Evolutionary conservation across 352 stramenopile species (phyloP).

Genomic region (Plasmopara muralis): DNA sequence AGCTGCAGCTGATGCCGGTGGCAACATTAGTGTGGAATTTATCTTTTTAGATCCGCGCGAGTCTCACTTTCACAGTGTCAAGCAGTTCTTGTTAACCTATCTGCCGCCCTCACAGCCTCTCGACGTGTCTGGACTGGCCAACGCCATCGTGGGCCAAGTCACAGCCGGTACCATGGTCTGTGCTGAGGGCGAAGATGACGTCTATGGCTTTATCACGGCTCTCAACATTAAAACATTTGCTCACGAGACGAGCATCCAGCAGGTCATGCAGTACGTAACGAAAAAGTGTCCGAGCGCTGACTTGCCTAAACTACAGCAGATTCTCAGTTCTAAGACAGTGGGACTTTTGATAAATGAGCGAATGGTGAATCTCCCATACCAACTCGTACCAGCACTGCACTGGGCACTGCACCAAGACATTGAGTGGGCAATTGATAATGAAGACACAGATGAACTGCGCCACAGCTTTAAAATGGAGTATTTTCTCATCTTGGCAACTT

Average conservation of each 20-base stretch:
- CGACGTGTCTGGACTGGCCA: constrained; percentile 73
- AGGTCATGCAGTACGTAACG: constrained; percentile 69
- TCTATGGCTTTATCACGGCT: constrained; percentile 83
- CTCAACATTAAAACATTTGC: constrained; percentile 55
- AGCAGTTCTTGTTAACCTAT: constrained; percentile 75
- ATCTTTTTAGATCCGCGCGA: constrained; percentile 78
- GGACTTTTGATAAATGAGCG: constrained; percentile 75
- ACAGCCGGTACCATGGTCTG: constrained; percentile 75
- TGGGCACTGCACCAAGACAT: constrained; percentile 80
- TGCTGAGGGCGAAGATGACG: constrained; percentile 67
- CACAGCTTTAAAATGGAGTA: constrained; percentile 76
- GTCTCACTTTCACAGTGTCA: constrained; percentile 80
- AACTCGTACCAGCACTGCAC: constrained; percentile 74
- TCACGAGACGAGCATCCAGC: constrained; percentile 50
- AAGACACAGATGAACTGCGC: constrained; percentile 53
- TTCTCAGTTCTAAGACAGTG: constrained; percentile 53
- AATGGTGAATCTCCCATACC: constrained; percentile 85
- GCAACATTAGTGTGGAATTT: constrained; percentile 73
- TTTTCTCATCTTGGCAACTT: constrained; percentile 69
- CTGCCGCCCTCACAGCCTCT: constrained; percentile 71
- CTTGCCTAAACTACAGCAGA: constrained; percentile 44
- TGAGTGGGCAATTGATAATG: constrained; percentile 76
- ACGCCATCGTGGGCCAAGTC: constrained; percentile 70
- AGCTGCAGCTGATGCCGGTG: constrained; percentile 15
- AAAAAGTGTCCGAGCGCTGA: constrained; percentile 60